Evolutionary conservation across 2,329 filamentous ascomycete species (phyloP).

Genomic region (Pestalotiopsis sp.): DNA sequence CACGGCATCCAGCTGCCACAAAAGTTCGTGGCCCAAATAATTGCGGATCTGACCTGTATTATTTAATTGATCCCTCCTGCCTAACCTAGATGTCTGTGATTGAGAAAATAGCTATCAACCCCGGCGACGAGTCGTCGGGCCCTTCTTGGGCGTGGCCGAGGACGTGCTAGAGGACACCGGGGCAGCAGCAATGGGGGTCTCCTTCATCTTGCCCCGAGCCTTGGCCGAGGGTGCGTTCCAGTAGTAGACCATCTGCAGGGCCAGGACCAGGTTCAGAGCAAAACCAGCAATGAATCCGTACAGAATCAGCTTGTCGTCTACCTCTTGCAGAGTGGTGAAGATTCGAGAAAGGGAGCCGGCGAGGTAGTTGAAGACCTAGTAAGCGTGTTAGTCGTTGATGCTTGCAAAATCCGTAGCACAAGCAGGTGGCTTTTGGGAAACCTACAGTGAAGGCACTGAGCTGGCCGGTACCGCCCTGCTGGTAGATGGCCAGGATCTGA

Average conservation of each 20-base stretch:
- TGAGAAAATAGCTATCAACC: constrained; percentile 28
- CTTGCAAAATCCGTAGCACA: background rate
- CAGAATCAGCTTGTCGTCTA: constrained; percentile 93
- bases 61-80: background rate
- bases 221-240: constrained; percentile 72
- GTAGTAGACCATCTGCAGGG: constrained; percentile 91
- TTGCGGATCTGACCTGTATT: background rate
- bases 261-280: constrained; percentile 82
- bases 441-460: constrained; percentile 93
- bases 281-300: constrained; percentile 95
- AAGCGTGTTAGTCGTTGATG: background rate
- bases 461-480: constrained; percentile 88
- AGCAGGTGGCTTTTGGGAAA: constrained; percentile 21
- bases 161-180: constrained; percentile 26
- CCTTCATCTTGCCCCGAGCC: constrained; percentile 42
- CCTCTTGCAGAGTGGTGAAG: constrained; percentile 97
- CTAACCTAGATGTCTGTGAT: background rate
- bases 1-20: background rate
- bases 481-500: constrained; percentile 86
- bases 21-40: background rate
- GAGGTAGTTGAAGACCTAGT: constrained; percentile 96
- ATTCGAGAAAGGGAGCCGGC: constrained; percentile 89
- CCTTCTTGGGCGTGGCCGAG: constrained; percentile 34
- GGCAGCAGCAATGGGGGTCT: constrained; percentile 23
- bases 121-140: constrained; percentile 43